These are phyloP conservation scores for Urochloa ruziziensis DNA, from an alignment of 176 grass and related monocot species.

Conservation along the genomic window DNA sequence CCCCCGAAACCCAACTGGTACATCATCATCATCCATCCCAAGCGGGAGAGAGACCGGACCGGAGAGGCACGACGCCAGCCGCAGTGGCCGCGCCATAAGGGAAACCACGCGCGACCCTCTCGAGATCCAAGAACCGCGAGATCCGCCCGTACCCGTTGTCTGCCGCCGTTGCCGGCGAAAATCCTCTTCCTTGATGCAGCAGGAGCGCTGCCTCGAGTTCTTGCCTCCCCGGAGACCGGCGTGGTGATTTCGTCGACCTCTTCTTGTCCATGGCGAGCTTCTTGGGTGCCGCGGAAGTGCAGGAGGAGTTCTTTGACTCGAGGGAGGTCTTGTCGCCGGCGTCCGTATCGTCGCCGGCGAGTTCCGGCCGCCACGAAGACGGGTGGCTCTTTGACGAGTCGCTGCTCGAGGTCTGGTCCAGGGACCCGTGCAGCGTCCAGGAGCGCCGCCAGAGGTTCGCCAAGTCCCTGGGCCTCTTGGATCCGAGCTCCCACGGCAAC, in stretches of 20 bases:
- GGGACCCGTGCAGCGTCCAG: conserved; percentile 46
- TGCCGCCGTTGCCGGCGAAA: not conserved
- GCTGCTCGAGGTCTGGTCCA: conserved; percentile 58
- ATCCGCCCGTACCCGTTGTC: conserved; percentile 18
- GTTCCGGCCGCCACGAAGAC: conserved; percentile 28
- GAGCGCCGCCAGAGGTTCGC: conserved; percentile 59
- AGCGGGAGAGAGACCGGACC: not conserved
- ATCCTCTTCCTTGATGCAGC: not conserved
- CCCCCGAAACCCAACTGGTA: conserved; percentile 30
- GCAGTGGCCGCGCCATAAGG: conserved; percentile 37
- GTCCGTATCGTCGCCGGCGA: conserved; percentile 44
- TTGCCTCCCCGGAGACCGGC: not conserved
- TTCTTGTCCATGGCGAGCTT: conserved; percentile 42
- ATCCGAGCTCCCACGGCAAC: not conserved
- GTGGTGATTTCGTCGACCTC: not conserved
- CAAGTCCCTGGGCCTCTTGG: conserved; percentile 51
- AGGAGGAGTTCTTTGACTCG: conserved; percentile 82
- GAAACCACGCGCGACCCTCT: not conserved
- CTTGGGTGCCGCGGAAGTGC: conserved; percentile 6
- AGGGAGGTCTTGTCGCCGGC: conserved; percentile 65
- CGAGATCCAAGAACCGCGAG: conserved; percentile 37
- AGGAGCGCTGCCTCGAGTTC: not conserved
- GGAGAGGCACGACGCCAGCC: not conserved
- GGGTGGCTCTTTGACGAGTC: conserved; percentile 16
- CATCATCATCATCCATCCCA: conserved; percentile 9